phyloP scores from a whole-genome alignment of 1,139 yeast species.

The Taphrina communis region DNA sequence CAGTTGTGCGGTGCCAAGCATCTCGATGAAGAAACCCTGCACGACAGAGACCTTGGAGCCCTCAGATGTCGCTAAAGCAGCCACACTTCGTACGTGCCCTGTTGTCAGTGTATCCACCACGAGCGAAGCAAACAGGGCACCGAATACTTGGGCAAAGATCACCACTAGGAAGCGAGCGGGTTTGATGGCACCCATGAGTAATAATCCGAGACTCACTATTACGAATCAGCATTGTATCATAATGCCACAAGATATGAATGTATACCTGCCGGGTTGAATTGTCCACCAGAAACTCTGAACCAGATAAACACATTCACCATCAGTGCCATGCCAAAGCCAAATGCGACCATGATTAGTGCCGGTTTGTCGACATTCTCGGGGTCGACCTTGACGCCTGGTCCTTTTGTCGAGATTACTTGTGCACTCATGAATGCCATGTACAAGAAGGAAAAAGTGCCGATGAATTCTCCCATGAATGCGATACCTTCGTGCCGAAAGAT shows the following conservation, averaged over 20 bases:
- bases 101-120: slow-evolving; percentile 53
- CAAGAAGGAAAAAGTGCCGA: slow-evolving; percentile 83
- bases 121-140: slow-evolving; percentile 92
- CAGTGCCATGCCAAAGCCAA: slow-evolving; percentile 80
- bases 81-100: slow-evolving; percentile 20
- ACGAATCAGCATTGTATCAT: neutral
- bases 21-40: slow-evolving; percentile 80
- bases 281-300: slow-evolving; percentile 86
- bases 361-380: slow-evolving; percentile 16
- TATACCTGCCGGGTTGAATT: slow-evolving; percentile 30
- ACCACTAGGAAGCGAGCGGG: slow-evolving; percentile 72
- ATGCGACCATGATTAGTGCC: slow-evolving; percentile 78
- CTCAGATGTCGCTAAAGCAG: slow-evolving; percentile 43
- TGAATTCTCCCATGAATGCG: slow-evolving; percentile 70
- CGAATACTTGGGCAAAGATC: slow-evolving; percentile 73
- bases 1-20: slow-evolving; percentile 73
- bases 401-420: slow-evolving; percentile 59
- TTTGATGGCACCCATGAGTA: slow-evolving; percentile 72
- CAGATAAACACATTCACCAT: slow-evolving; percentile 76
- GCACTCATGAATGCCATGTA: slow-evolving; percentile 70
- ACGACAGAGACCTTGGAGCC: slow-evolving; percentile 49
- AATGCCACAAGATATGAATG: neutral
- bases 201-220: slow-evolving; percentile 55
- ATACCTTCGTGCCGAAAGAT: slow-evolving; percentile 47
- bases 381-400: slow-evolving; percentile 11